phyloP scores from a whole-genome alignment of 306 rosid genomes.

The Corylus avellana region DNA sequence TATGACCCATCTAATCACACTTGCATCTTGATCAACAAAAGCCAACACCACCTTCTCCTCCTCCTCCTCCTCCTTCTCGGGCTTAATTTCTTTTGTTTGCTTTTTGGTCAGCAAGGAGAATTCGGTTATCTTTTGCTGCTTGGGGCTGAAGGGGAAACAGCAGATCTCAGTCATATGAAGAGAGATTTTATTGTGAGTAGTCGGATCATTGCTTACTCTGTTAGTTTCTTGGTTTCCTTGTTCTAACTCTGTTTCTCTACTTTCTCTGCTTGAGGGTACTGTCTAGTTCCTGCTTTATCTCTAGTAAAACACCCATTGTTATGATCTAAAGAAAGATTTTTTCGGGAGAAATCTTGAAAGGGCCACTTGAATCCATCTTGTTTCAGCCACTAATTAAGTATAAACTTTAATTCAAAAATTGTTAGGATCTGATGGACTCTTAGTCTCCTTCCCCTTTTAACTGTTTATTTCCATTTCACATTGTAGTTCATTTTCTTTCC shows the following conservation, averaged over 20 bases:
- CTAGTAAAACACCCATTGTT: not conserved
- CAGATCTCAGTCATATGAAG: conserved; percentile 72
- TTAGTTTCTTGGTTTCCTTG: not conserved
- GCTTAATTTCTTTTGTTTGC: conserved; percentile 1
- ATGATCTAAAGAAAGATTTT: conserved; percentile 25
- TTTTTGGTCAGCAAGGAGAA: conserved; percentile 22
- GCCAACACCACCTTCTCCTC: conserved; percentile 6
- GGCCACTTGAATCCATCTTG: conserved; percentile 13
- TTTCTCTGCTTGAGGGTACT: conserved; percentile 2
- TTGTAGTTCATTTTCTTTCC: not conserved
- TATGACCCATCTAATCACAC: conserved; percentile 52
- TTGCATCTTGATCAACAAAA: conserved; percentile 23
- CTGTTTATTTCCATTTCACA: not conserved
- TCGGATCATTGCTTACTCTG: conserved; percentile 16
- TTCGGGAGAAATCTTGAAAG: conserved; percentile 19
- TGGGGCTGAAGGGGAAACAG: conserved; percentile 32
- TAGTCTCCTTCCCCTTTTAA: not conserved
- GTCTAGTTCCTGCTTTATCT: not conserved
- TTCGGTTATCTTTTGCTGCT: conserved; percentile 15
- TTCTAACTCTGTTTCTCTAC: conserved; percentile 11
- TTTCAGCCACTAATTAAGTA: conserved; percentile 8
- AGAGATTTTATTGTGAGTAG: conserved; percentile 55
- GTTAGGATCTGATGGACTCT: conserved; percentile 15
- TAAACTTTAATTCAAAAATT: not conserved
- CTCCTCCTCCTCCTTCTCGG: conserved; percentile 6